Evolutionary conservation across 257 asterid genomes (phyloP), one percentile per base, ranked within the genome.

Genomic region (Paraleonurus japonicus): DNA sequence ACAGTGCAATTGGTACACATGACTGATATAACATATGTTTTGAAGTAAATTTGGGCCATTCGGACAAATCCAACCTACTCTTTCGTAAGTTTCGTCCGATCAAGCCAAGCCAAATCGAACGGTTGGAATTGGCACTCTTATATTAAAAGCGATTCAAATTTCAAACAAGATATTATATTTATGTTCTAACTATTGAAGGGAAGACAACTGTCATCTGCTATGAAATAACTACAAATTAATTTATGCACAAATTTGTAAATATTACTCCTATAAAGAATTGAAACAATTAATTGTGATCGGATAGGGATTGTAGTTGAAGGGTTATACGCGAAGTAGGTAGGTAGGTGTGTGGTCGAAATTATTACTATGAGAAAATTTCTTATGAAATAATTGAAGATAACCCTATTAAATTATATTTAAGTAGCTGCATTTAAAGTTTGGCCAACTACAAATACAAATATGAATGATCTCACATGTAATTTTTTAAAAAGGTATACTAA

Each of bases 391-490:
- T n/a, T n/a, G n/a, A 55, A 23, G 62, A 24, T 55, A 5, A 8
- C 62, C 17, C 17, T 24, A 28, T 58, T 24, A 5, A 48, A 26
- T 35, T 19, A 4, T 45, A 45, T 15, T n/a, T 47, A 22, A 5
- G 10, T 23, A 45, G 4, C 15, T 53, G 27, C 12, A 39, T 16
- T 11, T 26, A 45, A 35, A 13, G 65, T 51, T 64, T 35, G 65
- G 30, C 64, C 65, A 73, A 54, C 77, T 73, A 33, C 48, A 45
- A 2, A 41, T 73, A 33, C 48, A 45, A 2, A 41, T 27, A 32
- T 35, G 13, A 15, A 3, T 27, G 17, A 11, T 47, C 60, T 53
- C 60, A 53, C 28, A 7, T 50, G 19, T 22, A 39, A n/a, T n/a
- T n/a, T n/a, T n/a, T n/a, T n/a, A n/a, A n/a, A n/a, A n/a, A n/a